Conservation (phyloP, 2,329 filamentous ascomycete species). For the Colletotrichum coccodes region DNA sequence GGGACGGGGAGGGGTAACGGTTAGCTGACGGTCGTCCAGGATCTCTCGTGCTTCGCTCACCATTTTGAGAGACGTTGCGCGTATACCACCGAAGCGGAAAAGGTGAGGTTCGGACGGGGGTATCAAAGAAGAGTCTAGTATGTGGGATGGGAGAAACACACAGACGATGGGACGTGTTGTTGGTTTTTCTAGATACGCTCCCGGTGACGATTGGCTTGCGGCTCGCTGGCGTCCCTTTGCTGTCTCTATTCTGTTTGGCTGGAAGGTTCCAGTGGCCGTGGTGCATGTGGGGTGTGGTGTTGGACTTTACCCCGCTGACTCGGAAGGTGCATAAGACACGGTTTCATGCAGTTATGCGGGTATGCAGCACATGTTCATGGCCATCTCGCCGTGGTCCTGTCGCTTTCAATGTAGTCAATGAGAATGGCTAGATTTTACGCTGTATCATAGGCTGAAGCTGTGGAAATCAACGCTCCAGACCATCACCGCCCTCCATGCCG, state of each 20-base stretch:
- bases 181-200: background rate
- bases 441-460: background rate
- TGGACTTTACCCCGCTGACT: slow-evolving; percentile 24
- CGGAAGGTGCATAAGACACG: background rate
- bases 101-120: background rate
- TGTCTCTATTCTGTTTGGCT: slow-evolving; percentile 23
- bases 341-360: background rate
- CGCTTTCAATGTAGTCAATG: no score
- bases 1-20: background rate
- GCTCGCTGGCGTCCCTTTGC: slow-evolving; percentile 3
- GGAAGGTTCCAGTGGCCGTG: slow-evolving; percentile 32
- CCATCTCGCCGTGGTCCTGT: background rate
- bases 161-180: slow-evolving; percentile 9
- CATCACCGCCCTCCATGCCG: background rate
- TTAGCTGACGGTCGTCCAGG: background rate
- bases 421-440: background rate
- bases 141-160: background rate
- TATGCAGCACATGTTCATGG: background rate
- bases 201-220: slow-evolving; percentile 10
- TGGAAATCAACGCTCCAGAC: background rate
- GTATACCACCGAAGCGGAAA: background rate
- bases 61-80: slow-evolving; percentile 15
- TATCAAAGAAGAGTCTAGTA: background rate
- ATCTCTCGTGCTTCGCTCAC: background rate
- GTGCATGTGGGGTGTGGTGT: slow-evolving; percentile 20